Evolutionary conservation across 2,329 filamentous ascomycete genomes (phyloP).

Genomic region (Aspergillus aculeatinus): DNA sequence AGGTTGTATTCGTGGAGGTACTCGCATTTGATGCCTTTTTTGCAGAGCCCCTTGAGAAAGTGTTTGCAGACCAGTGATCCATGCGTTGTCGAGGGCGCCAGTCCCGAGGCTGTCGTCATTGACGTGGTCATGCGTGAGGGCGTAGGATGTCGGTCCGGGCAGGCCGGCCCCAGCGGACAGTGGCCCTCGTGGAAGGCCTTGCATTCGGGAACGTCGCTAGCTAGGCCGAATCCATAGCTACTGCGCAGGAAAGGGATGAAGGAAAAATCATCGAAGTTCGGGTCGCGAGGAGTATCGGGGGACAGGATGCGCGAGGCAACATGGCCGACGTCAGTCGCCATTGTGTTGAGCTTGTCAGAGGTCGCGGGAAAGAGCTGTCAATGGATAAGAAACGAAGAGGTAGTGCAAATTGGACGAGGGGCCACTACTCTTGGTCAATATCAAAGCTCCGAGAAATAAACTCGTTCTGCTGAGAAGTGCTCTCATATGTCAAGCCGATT

Average conservation of each 20-base stretch:
- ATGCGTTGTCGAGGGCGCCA: slow-evolving; percentile 42
- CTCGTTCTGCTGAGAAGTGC: neutral
- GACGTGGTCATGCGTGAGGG: slow-evolving; percentile 46
- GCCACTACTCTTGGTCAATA: neutral
- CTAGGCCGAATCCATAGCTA: slow-evolving; percentile 81
- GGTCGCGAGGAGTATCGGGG: slow-evolving; percentile 36
- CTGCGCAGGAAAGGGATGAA: slow-evolving; percentile 83
- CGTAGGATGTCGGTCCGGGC: slow-evolving; percentile 76
- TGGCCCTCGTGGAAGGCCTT: slow-evolving; percentile 81
- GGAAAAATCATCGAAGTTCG: slow-evolving; percentile 65
- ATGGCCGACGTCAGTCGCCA: slow-evolving; percentile 36
- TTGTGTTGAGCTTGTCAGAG: slow-evolving; percentile 15
- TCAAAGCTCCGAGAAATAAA: neutral
- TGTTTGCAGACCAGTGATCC: slow-evolving; percentile 89
- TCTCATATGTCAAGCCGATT: no score
- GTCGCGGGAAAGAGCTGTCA: neutral
- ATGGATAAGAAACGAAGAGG: neutral
- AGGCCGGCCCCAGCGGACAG: slow-evolving; percentile 80
- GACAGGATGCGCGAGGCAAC: slow-evolving; percentile 37
- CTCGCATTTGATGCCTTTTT: slow-evolving; percentile 95
- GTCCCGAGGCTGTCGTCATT: slow-evolving; percentile 43
- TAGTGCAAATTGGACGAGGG: no score
- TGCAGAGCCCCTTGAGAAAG: slow-evolving; percentile 95
- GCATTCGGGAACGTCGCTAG: slow-evolving; percentile 76
- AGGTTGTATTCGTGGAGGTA: slow-evolving; percentile 99